Evolutionary conservation across 208 protist species (phyloP).

Genomic region (Acanthamoeba lugdunensis): DNA sequence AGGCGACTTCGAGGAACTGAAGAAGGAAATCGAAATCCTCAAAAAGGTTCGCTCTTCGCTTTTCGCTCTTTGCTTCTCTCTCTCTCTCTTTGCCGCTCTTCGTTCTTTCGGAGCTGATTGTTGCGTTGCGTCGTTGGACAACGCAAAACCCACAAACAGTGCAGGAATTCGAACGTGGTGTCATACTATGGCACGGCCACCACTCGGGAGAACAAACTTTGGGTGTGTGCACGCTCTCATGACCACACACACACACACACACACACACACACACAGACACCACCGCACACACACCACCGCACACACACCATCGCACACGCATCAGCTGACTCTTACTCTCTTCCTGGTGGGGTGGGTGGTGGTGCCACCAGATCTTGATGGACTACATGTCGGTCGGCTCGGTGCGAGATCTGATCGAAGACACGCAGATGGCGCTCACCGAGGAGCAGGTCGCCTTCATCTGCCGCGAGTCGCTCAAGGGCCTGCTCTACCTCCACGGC

Average conservation of each 20-base stretch:
- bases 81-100: too few relatives aligned
- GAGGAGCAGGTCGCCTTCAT: conserved; percentile 52
- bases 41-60: not conserved
- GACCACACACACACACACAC: not conserved
- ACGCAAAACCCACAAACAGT: not conserved
- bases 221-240: not conserved
- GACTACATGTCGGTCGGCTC: conserved; percentile 28
- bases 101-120: not conserved
- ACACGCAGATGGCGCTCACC: not conserved
- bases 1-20: not conserved
- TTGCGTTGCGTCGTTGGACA: not conserved
- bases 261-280: too few relatives aligned
- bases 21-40: conserved; percentile 17
- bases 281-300: not conserved
- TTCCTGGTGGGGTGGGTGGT: not conserved
- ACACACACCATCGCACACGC: not conserved
- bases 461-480: conserved; percentile 40
- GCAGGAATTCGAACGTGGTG: conserved; percentile 33
- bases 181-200: conserved; percentile 23
- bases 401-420: conserved; percentile 48
- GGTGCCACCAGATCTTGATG: conserved; percentile 27
- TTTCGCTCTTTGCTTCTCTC: not conserved
- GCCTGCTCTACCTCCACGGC: conserved; percentile 23
- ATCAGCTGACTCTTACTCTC: too few relatives aligned
- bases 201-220: not conserved